These are phyloP conservation scores for Emiliania huxleyi DNA, from an alignment of 78 protist genomes.

Conservation along the genomic window DNA sequence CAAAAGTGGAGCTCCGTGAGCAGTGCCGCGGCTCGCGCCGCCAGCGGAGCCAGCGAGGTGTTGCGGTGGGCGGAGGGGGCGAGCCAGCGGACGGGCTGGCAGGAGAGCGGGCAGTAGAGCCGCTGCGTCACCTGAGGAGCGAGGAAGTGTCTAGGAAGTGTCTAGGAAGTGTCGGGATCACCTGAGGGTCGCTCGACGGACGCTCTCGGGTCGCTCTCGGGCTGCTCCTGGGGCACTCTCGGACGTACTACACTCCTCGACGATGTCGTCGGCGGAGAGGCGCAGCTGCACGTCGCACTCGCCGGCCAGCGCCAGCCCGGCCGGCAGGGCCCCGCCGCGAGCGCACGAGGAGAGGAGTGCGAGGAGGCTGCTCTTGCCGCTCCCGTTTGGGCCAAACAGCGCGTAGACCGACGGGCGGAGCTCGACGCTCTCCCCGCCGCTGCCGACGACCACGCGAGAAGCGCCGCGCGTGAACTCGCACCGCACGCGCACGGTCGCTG, in stretches of 20 bases:
- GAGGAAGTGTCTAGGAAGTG: too few relatives aligned
- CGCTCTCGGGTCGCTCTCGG: too few relatives aligned
- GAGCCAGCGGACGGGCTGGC: not conserved
- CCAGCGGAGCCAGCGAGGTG: not conserved
- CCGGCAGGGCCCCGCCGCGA: not conserved
- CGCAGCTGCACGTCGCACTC: not conserved
- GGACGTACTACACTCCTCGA: too few relatives aligned
- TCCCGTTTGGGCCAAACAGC: not conserved
- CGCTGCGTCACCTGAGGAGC: not conserved
- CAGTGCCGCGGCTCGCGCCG: not conserved
- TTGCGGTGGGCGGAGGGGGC: not conserved
- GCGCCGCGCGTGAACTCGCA: too few relatives aligned
- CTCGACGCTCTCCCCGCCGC: too few relatives aligned
- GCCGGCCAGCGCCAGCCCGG: not conserved
- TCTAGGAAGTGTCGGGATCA: too few relatives aligned
- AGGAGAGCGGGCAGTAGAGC: too few relatives aligned
- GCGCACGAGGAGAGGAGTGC: conserved; percentile 10
- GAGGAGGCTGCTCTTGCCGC: conserved; percentile 8
- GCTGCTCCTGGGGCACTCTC: too few relatives aligned
- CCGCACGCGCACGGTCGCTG: too few relatives aligned
- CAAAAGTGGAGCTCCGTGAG: not conserved
- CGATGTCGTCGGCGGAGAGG: not conserved
- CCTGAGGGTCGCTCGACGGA: too few relatives aligned
- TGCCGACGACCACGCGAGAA: too few relatives aligned
- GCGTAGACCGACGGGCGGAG: not conserved